Evolutionary conservation across 495 filamentous ascomycete species (phyloP).

Genomic region (Trichoderma virens): DNA sequence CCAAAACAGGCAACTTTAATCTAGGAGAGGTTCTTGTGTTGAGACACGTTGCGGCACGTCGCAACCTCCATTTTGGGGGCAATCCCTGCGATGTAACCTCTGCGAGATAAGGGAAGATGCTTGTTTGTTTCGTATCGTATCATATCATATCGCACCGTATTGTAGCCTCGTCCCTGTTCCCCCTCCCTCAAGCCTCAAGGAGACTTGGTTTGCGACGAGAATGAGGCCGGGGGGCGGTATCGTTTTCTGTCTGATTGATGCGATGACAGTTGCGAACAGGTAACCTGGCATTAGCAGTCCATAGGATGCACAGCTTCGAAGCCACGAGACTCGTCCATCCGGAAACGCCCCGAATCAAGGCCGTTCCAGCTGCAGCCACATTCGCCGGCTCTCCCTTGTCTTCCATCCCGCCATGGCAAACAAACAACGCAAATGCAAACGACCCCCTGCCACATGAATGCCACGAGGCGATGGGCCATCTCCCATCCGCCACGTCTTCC

Average conservation of each 20-base stretch:
- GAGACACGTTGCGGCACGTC: background rate
- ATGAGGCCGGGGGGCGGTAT: too few relatives aligned
- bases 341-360: too few relatives aligned
- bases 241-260: too few relatives aligned
- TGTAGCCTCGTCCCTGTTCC: too few relatives aligned
- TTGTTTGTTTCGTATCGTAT: background rate
- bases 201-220: background rate
- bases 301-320: too few relatives aligned
- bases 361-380: background rate
- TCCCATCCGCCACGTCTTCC: background rate
- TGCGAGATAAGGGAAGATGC: background rate
- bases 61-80: background rate
- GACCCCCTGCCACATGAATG: background rate
- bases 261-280: too few relatives aligned
- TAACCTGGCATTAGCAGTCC: too few relatives aligned
- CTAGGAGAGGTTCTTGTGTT: background rate
- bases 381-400: too few relatives aligned
- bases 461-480: background rate
- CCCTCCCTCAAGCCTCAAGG: too few relatives aligned
- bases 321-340: background rate
- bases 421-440: background rate
- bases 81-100: background rate
- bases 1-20: background rate
- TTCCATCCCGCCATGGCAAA: too few relatives aligned
- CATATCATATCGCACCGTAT: too few relatives aligned